phyloP scores from a whole-genome alignment of 2,329 filamentous ascomycete genomes.

The Phaeomoniella chlamydospora region DNA sequence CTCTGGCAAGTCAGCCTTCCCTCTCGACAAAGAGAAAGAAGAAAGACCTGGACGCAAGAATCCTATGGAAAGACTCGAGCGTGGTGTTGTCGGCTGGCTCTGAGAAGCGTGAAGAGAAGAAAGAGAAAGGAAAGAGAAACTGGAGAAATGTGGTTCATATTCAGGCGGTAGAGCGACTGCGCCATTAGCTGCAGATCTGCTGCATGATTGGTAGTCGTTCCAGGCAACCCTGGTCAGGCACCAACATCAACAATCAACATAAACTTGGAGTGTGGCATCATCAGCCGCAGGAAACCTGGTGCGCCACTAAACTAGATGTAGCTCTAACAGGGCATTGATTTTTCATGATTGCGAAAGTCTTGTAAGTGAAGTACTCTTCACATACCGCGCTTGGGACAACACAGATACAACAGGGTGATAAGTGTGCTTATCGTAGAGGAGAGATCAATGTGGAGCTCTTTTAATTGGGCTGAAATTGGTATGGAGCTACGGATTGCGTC shows the following conservation, averaged over 20 bases:
- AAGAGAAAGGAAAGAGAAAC: constrained; percentile 5
- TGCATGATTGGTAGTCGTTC: background rate
- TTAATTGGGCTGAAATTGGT: no score
- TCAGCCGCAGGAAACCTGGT: no score
- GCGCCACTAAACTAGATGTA: no score
- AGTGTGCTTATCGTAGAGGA: no score
- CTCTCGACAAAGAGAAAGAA: constrained; percentile 14
- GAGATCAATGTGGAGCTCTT: no score
- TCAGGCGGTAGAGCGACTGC: constrained; percentile 8
- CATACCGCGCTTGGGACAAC: no score
- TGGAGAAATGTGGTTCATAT: constrained; percentile 1
- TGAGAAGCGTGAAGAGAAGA: constrained; percentile 21
- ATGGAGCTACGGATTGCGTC: no score
- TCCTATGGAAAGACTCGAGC: constrained; percentile 14
- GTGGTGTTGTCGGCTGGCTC: constrained; percentile 21
- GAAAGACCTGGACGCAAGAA: constrained; percentile 34
- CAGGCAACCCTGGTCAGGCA: background rate
- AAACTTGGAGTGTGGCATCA: background rate
- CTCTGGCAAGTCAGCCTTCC: constrained; percentile 26
- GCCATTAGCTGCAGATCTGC: constrained; percentile 1
- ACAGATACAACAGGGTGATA: no score
- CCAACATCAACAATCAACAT: background rate
- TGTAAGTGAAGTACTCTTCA: no score
- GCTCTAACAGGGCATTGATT: no score
- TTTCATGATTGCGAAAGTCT: no score